Percentiles rank a stretch among this genome's conserved stretches.
Evolutionary conservation across 169 alveolate genomes (phyloP).

Genomic region (Plasmodium coatneyi): DNA sequence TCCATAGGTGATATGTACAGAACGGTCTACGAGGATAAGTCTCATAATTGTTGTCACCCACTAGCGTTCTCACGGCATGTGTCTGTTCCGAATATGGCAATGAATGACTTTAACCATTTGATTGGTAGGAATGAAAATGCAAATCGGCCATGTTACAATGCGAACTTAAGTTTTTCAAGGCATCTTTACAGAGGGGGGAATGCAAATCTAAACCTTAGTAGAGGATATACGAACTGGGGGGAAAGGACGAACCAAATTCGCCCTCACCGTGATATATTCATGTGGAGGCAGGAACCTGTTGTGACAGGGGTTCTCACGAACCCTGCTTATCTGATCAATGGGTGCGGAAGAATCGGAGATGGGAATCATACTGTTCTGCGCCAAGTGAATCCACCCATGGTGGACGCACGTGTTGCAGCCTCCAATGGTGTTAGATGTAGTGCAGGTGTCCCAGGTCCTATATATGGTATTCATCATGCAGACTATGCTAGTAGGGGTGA

Average conservation of each 20-base stretch:
- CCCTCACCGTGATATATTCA: background rate
- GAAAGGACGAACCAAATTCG: background rate
- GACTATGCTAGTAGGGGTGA: background rate
- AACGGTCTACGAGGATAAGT: background rate
- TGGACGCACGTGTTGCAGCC: background rate
- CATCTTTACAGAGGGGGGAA: background rate
- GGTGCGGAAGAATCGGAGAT: background rate
- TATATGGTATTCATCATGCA: background rate
- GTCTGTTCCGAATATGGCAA: background rate
- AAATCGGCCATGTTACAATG: background rate
- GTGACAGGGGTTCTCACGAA: background rate
- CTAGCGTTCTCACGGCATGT: background rate
- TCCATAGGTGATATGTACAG: background rate
- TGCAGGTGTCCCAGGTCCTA: background rate
- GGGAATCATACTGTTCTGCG: background rate
- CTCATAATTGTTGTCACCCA: background rate
- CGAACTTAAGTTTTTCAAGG: background rate
- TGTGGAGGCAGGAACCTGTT: background rate
- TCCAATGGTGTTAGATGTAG: background rate
- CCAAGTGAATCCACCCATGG: background rate
- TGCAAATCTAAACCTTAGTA: background rate
- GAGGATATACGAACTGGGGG: background rate
- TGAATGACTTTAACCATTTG: background rate
- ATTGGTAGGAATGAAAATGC: background rate
- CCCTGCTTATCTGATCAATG: background rate